Evolutionary conservation across 257 asterid species (phyloP), one percentile per base, ranked within the genome.

Genomic region (Primulina eburnea): DNA sequence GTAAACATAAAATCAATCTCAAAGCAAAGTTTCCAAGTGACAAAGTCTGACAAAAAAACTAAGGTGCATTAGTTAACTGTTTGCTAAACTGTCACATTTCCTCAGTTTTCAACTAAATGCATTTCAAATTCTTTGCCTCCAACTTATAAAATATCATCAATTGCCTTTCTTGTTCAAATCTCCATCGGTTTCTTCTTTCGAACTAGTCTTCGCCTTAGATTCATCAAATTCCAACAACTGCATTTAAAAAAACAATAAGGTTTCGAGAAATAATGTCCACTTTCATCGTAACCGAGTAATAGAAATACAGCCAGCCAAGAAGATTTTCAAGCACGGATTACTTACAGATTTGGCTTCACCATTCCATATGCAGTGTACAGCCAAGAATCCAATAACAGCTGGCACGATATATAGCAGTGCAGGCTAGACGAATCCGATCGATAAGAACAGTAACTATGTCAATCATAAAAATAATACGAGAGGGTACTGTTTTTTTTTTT

Each of bases 331-430:
- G 28, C 24, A 40, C 18, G 65, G 72, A 24, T 56, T 16, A 81
- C 97, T 73, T 81, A 90, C 97, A 62, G 88, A 90, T 81, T 89
- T 93, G 65, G 88, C 89, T 61, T 93, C 99, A 64, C 96, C 92
- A 34, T 89, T 93, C 96, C 95, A 90, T 57, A 89, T 16, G 87
- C 92, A 87, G 76, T 93, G 99, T 7, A 77, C 90, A 57, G 92
- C 97, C 90, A 93, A 80, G 68, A 87, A 87, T 78, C 99, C 97
- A 68, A 87, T 86, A 43, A 93, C 99, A 38, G 95, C 82, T n/a
- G 99, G 99, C 71, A 93, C 99, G 60, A 93, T 93, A 77, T 93
- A 90, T 60, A 93, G 74, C 47, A 93, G 84, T 6, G 99, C 99
- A 69, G 99, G 99, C 99, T 90, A 89, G 62, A 83, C 55, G 14